Evolutionary conservation across 1,284 basidiomycete genomes (phyloP), one percentile per base, ranked within the genome.

Genomic region (Wallemia mellicola): DNA sequence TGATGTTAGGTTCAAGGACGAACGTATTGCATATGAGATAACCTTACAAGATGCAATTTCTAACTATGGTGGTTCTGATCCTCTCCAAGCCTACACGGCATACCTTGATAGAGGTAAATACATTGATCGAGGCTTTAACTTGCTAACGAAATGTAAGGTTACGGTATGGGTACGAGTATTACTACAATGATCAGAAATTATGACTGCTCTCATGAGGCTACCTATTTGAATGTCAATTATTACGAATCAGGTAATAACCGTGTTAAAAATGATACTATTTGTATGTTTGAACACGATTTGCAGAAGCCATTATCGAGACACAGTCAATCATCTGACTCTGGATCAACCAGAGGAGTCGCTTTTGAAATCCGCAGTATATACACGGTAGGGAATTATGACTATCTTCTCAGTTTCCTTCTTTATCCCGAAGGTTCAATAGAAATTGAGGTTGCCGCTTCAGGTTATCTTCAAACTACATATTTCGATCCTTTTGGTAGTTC

Each of bases 71-170:
- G 66, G 66, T 14, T 62, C 65, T 54, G 66, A 68, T 54, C 66
- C 68, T 0, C 64, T 67, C 0, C 68, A 69, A 68, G 69, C 74
- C 0, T 73, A 75, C 0, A 78, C 79, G 1, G 77, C 78, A 1
- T 82, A 77, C 74, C 73, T 80, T 9, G 80, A 81, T 63, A 71
- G 78, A 3, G 76, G n/a, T n/a, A n/a, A n/a, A n/a, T n/a, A n/a
- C n/a, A n/a, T n/a, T n/a, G n/a, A n/a, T n/a, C n/a, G n/a, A n/a
- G n/a, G n/a, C n/a, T n/a, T n/a, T n/a, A n/a, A n/a, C n/a, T n/a
- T n/a, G n/a, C n/a, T n/a, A n/a, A n/a, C n/a, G n/a, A n/a, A n/a
- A n/a, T n/a, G n/a, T n/a, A n/a, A n/a, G n/a, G 74, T 64, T 81
- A 80, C 62, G 80, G 80, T 28, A 79, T 81, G 77, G 68, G 68